Percentiles rank a stretch among this genome's conserved stretches.
These are phyloP conservation scores for Balansia obtecta DNA, from an alignment of 2,329 filamentous ascomycete genomes.

Conservation along the genomic window DNA sequence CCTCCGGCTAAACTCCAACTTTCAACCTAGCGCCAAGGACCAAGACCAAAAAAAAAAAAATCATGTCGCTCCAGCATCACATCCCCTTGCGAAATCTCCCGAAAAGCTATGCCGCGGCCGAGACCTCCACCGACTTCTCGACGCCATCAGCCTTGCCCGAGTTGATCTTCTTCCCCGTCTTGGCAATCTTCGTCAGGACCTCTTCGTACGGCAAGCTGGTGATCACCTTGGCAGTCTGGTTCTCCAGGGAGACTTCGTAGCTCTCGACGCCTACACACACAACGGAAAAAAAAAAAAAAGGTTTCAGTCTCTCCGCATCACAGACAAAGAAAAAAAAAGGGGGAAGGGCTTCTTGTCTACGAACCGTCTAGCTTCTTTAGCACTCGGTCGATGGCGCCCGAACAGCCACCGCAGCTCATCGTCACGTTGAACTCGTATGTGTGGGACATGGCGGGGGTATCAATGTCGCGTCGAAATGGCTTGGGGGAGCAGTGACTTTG, in stretches of 20 bases:
- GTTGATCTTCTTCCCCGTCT: constrained; percentile 90
- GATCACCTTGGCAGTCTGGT: constrained; percentile 68
- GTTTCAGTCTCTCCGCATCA: neutral
- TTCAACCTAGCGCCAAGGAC: neutral
- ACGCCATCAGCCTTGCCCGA: constrained; percentile 59
- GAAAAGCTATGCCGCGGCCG: constrained; percentile 14
- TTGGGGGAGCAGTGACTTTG: neutral
- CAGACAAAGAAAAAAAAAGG: too few species aligned
- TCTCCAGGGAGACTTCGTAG: constrained; percentile 78
- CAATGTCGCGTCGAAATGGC: neutral
- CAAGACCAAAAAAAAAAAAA: too few species aligned
- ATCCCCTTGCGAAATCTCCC: neutral
- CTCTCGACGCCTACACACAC: constrained; percentile 59
- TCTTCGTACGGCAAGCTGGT: constrained; percentile 65
- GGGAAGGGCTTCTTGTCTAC: constrained; percentile 16
- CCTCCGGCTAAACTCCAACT: neutral
- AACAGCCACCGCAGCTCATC: constrained; percentile 96
- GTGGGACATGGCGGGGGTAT: constrained; percentile 49
- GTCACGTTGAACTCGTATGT: constrained; percentile 89
- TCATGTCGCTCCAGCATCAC: neutral
- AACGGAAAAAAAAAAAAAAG: neutral
- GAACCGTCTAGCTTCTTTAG: constrained; percentile 83
- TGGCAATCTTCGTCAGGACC: constrained; percentile 78
- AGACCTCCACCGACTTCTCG: constrained; percentile 35
- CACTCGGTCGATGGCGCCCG: constrained; percentile 81